A percentile compares a stretch with the other conserved stretches of the same genome.
phyloP scores from a whole-genome alignment of 2,329 filamentous ascomycete species.

The Biscogniauxia mediterranea region DNA sequence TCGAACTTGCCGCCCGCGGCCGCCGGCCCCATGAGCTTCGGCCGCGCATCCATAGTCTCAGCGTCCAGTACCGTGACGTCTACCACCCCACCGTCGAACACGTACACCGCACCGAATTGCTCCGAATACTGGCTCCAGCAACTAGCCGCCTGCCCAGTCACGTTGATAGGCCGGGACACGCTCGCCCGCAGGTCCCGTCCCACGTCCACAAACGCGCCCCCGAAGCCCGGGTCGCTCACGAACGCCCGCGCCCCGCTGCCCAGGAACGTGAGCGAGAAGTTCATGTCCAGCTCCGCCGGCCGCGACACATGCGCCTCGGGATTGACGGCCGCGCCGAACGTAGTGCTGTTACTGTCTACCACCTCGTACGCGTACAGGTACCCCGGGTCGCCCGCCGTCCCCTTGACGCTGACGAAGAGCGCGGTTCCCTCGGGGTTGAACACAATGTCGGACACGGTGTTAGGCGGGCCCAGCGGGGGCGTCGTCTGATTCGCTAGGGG shows the following conservation, averaged over 20 bases:
- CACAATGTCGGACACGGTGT: conserved; percentile 40
- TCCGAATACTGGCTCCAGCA: conserved; percentile 41
- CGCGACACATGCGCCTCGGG: conserved; percentile 19
- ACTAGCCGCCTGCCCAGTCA: conserved; percentile 39
- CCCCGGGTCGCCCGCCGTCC: conserved; percentile 42
- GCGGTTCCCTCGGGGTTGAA: conserved; percentile 29
- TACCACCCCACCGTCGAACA: conserved; percentile 39
- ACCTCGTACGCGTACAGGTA: conserved; percentile 39
- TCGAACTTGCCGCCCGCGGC: conserved; percentile 39
- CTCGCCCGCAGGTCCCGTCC: conserved; percentile 21
- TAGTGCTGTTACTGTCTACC: neutral
- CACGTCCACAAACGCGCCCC: conserved; percentile 34
- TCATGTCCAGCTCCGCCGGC: conserved; percentile 36
- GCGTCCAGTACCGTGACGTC: conserved; percentile 39
- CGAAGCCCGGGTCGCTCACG: conserved; percentile 42
- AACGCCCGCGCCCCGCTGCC: conserved; percentile 33
- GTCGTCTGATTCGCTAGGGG: conserved; percentile 38
- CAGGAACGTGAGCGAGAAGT: conserved; percentile 38
- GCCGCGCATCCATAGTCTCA: conserved; percentile 33
- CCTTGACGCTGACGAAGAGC: conserved; percentile 29
- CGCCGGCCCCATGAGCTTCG: conserved; percentile 29
- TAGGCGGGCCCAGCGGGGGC: conserved; percentile 38
- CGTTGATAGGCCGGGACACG: conserved; percentile 27
- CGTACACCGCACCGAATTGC: conserved; percentile 35
- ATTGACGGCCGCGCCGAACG: conserved; percentile 2